These are phyloP conservation scores for Colletotrichum shisoi DNA, from an alignment of 2,329 filamentous ascomycete species.

Conservation along the genomic window DNA sequence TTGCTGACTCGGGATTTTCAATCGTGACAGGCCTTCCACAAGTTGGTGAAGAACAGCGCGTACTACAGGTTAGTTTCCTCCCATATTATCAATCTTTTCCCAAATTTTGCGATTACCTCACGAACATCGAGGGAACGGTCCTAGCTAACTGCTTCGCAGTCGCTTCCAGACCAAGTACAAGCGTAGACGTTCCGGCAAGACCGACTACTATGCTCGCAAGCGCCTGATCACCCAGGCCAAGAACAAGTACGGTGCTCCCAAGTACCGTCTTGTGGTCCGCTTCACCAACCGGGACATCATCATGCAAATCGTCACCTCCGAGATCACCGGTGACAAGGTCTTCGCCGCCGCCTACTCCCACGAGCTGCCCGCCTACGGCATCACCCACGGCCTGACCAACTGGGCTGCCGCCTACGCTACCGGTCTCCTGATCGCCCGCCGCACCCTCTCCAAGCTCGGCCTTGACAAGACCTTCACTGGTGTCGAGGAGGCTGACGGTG, in stretches of 20 bases:
- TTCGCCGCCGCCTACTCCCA: slow-evolving; percentile 91
- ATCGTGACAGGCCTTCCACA: slow-evolving; percentile 81
- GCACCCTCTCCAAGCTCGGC: slow-evolving; percentile 95
- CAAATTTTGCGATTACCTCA: not conserved
- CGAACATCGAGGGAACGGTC: slow-evolving; percentile 6
- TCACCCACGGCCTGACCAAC: slow-evolving; percentile 99
- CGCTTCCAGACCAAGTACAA: slow-evolving; percentile 99
- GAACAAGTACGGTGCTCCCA: slow-evolving; percentile 99
- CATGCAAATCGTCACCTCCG: slow-evolving; percentile 94
- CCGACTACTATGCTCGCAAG: slow-evolving; percentile 99
- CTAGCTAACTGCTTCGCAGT: slow-evolving; percentile 57
- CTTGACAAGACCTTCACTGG: slow-evolving; percentile 91
- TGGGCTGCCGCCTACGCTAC: slow-evolving; percentile 98
- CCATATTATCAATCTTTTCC: not conserved
- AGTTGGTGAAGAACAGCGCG: slow-evolving; percentile 95
- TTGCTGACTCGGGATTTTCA: slow-evolving; percentile 88
- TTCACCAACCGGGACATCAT: slow-evolving; percentile 99
- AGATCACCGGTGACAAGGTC: slow-evolving; percentile 98
- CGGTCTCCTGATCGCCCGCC: slow-evolving; percentile 95
- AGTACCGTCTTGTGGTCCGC: slow-evolving; percentile 99
- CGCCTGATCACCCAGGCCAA: slow-evolving; percentile 99
- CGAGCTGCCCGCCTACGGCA: slow-evolving; percentile 97
- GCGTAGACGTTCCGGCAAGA: slow-evolving; percentile 95
- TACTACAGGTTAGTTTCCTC: slow-evolving; percentile 86
- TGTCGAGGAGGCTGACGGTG: slow-evolving; percentile 96